Percentiles rank a stretch among this genome's conserved stretches.
These are phyloP conservation scores for Aspergillus pseudonomiae DNA, from an alignment of 2,329 filamentous ascomycete species.

Conservation along the genomic window DNA sequence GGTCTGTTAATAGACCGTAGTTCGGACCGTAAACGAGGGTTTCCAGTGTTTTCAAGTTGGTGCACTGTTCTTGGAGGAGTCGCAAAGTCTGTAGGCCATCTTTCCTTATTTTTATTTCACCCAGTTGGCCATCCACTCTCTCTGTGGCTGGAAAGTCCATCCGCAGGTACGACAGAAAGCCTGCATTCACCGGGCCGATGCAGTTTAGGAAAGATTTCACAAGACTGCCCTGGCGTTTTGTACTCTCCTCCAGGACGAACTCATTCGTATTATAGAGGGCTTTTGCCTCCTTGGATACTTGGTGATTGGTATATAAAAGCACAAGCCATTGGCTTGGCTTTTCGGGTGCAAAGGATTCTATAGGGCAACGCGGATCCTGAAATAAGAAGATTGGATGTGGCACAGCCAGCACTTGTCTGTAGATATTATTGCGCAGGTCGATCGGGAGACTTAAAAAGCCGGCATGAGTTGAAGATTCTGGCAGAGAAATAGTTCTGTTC, in stretches of 20 bases:
- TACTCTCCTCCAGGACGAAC: conserved; percentile 7
- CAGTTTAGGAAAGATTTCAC: conserved; percentile 9
- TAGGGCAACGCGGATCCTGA: conserved; percentile 8
- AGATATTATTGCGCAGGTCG: neutral
- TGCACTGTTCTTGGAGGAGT: conserved; percentile 3
- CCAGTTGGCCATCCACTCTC: neutral
- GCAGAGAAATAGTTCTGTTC: neutral
- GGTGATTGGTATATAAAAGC: conserved; percentile 11
- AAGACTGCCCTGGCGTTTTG: neutral
- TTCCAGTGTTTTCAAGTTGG: conserved; percentile 4
- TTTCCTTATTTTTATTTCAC: conserved; percentile 4
- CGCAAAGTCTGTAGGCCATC: conserved; percentile 5
- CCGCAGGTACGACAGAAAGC: conserved; percentile 1
- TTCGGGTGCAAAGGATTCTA: conserved; percentile 10
- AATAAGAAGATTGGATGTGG: conserved; percentile 13
- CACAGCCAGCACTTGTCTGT: conserved; percentile 6
- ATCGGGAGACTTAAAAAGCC: neutral
- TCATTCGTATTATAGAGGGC: conserved; percentile 8
- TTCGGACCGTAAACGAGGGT: conserved; percentile 4
- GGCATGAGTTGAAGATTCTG: neutral
- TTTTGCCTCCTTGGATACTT: conserved; percentile 6
- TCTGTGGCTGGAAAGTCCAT: conserved; percentile 10
- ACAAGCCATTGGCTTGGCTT: conserved; percentile 9
- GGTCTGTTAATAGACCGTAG: neutral
- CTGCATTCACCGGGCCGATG: conserved; percentile 9